phyloP scores from a whole-genome alignment of 2,329 filamentous ascomycete species.

The Scortechinia acanthostroma region DNA sequence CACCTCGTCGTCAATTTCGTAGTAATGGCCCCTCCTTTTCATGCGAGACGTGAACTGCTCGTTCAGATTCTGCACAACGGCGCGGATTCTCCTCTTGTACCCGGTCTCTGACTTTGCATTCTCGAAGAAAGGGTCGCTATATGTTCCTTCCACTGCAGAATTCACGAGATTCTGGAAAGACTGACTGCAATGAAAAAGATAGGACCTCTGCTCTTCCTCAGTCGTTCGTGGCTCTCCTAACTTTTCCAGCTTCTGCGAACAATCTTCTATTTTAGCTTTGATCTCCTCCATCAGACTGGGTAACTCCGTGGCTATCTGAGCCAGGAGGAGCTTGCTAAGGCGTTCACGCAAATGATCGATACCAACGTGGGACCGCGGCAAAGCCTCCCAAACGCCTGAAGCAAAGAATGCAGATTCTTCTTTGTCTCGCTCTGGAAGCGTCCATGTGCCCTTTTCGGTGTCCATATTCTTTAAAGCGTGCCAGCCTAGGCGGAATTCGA shows the following conservation, averaged over 20 bases:
- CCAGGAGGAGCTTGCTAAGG: slow-evolving; percentile 27
- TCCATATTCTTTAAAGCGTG: slow-evolving; percentile 26
- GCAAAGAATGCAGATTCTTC: slow-evolving; percentile 23
- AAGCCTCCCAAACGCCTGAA: slow-evolving; percentile 11
- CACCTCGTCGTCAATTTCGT: neutral
- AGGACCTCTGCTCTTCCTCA: slow-evolving; percentile 28
- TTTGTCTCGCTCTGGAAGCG: slow-evolving; percentile 16
- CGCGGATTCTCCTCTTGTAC: neutral
- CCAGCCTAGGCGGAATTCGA: slow-evolving; percentile 23
- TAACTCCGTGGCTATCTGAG: slow-evolving; percentile 19
- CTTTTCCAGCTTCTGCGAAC: slow-evolving; percentile 18
- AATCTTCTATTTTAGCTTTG: slow-evolving; percentile 16
- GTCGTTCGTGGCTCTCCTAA: slow-evolving; percentile 32
- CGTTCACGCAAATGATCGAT: slow-evolving; percentile 26
- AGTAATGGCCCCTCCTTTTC: neutral
- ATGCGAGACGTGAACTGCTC: neutral
- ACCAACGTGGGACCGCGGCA: slow-evolving; percentile 18
- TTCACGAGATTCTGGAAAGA: slow-evolving; percentile 24
- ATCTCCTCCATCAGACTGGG: slow-evolving; percentile 21
- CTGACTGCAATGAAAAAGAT: slow-evolving; percentile 28
- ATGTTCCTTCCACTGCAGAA: slow-evolving; percentile 31
- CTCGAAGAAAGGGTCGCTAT: slow-evolving; percentile 31
- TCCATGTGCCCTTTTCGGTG: slow-evolving; percentile 15
- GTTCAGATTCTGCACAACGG: neutral
- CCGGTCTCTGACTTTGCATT: no score